Percentiles rank a stretch among this genome's conserved stretches.
These are phyloP conservation scores for Ustanciosporium gigantosporum DNA, from an alignment of 1,284 basidiomycete genomes.

Conservation along the genomic window DNA sequence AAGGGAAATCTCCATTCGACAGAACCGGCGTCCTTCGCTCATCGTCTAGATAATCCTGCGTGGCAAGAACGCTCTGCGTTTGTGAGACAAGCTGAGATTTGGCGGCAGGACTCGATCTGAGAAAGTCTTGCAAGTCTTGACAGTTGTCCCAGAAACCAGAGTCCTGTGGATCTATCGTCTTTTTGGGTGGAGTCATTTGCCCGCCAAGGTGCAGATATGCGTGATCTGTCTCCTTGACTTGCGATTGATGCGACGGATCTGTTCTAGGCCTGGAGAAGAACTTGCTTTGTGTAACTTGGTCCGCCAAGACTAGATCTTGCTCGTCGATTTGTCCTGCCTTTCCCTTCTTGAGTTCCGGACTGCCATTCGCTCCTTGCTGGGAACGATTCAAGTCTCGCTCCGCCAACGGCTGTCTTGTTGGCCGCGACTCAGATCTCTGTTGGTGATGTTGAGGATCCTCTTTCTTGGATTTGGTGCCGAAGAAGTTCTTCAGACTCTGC, in stretches of 20 bases:
- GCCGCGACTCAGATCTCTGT: too few relatives aligned
- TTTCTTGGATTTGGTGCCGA: slow-evolving; percentile 1
- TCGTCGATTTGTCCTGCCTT: not conserved
- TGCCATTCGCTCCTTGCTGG: not conserved
- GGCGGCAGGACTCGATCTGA: slow-evolving; percentile 12
- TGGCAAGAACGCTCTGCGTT: too few relatives aligned
- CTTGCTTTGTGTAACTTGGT: slow-evolving; percentile 12
- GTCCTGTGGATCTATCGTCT: slow-evolving; percentile 10
- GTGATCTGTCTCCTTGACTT: too few relatives aligned
- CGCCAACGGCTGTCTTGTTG: slow-evolving; percentile 4
- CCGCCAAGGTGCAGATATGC: slow-evolving; percentile 31
- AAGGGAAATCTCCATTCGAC: too few relatives aligned
- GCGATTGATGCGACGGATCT: too few relatives aligned
- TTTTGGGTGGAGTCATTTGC: slow-evolving; percentile 13
- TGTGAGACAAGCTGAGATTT: not conserved
- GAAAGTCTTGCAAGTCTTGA: slow-evolving; percentile 25
- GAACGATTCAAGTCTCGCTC: slow-evolving; percentile 17
- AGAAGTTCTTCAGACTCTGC: slow-evolving; percentile 37
- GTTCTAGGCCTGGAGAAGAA: slow-evolving; percentile 7
- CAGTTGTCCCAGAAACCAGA: slow-evolving; percentile 36
- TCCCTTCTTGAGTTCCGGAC: not conserved
- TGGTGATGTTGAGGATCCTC: too few relatives aligned
- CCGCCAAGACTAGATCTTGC: not conserved
- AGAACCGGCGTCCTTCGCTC: too few relatives aligned
- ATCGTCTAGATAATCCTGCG: too few relatives aligned